phyloP scores from a whole-genome alignment of 352 stramenopile species.

The Pythium sukuiense region DNA sequence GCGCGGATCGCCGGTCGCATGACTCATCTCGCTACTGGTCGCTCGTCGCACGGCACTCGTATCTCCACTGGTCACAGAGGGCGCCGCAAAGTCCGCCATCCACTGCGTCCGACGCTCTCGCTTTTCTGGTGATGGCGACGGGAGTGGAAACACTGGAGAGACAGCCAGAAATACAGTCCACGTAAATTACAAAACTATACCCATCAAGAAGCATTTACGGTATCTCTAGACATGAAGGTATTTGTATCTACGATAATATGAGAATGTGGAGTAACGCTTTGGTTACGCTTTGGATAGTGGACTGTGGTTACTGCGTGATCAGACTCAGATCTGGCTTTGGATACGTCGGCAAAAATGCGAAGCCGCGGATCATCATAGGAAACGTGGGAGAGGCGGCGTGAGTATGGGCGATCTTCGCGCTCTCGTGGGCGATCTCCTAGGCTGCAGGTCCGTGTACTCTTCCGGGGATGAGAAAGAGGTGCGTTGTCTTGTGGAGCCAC shows the following conservation, averaged over 20 bases:
- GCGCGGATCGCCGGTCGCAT: slow-evolving; percentile 12
- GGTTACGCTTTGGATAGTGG: neutral
- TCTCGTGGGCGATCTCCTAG: slow-evolving; percentile 34
- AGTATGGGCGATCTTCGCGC: slow-evolving; percentile 37
- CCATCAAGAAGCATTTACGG: neutral
- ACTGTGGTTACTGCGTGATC: neutral
- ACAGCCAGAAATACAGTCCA: slow-evolving; percentile 3
- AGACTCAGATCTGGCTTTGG: slow-evolving; percentile 17
- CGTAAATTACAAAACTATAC: neutral
- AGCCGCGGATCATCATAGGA: neutral
- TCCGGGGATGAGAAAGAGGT: slow-evolving; percentile 38
- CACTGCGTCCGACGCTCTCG: too few species aligned
- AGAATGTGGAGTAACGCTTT: neutral
- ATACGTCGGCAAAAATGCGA: neutral
- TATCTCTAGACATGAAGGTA: too few species aligned
- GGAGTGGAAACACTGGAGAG: neutral
- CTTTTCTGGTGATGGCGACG: neutral
- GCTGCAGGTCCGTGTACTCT: slow-evolving; percentile 54
- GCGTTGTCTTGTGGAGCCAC: slow-evolving; percentile 52
- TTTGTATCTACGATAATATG: too few species aligned
- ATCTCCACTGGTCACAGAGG: slow-evolving; percentile 4
- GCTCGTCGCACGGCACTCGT: neutral
- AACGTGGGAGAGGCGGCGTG: neutral
- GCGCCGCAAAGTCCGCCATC: slow-evolving; percentile 16
- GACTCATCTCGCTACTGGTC: neutral